These are phyloP conservation scores for Dendrobium nobile DNA, from an alignment of 106 monocot genomes.

Conservation along the genomic window DNA sequence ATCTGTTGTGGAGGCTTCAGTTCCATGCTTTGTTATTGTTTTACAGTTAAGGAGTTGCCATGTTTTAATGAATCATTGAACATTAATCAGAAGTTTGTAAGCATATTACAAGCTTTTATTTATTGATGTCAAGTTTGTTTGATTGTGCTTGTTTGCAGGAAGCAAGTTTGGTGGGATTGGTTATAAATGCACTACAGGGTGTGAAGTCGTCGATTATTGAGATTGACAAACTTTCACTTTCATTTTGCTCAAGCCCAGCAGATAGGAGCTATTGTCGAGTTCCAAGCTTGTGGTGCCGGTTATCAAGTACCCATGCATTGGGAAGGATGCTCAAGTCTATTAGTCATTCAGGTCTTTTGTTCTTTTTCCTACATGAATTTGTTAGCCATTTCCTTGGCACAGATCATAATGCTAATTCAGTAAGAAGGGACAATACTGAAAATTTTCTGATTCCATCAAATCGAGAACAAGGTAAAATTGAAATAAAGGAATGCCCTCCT, in stretches of 20 bases:
- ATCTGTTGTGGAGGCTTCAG: neutral
- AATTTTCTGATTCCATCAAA: neutral
- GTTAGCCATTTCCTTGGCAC: constrained; percentile 39
- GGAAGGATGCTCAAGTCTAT: constrained; percentile 63
- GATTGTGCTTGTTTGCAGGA: constrained; percentile 44
- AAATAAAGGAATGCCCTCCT: constrained; percentile 14
- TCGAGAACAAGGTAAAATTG: constrained; percentile 2
- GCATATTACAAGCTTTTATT: neutral
- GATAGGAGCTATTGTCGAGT: constrained; percentile 48
- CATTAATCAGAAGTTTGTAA: neutral
- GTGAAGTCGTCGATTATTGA: constrained; percentile 55
- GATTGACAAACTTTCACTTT: constrained; percentile 46
- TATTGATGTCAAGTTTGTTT: neutral
- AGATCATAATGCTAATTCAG: constrained; percentile 1
- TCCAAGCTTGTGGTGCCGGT: constrained; percentile 64
- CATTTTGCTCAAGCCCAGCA: constrained; percentile 50
- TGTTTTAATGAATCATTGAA: neutral
- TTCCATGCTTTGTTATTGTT: neutral
- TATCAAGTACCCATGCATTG: constrained; percentile 49
- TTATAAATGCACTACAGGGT: constrained; percentile 70
- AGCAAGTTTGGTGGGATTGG: constrained; percentile 53
- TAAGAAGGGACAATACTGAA: neutral
- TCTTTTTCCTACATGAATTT: constrained; percentile 53
- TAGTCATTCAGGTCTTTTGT: constrained; percentile 35
- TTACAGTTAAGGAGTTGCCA: neutral